Evolutionary conservation across 1,284 basidiomycete genomes (phyloP), one percentile per base, ranked within the genome.

Genomic region (Coniferiporia sulphurascens): DNA sequence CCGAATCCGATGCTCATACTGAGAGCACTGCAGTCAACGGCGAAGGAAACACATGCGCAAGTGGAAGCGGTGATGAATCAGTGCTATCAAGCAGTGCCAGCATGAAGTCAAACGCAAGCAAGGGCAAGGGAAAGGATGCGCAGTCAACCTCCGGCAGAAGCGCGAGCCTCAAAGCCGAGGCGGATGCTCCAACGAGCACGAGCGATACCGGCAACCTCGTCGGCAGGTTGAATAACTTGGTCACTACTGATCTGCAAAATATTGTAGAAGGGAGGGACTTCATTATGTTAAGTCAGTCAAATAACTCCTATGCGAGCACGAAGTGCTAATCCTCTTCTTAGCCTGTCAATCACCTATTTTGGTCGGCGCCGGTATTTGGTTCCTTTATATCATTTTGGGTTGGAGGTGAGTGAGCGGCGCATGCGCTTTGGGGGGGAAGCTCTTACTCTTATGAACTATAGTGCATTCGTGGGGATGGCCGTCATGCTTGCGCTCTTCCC

Each of bases 151-250:
- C 41, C 13, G 41, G 44, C 15, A 44, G 41, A 21, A 51, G 15
- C 27, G 10, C 56, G 12, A 41, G 34, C 15, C 17, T 12, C 4
- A 32, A 48, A 22, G 22, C 15, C 13, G 52, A 34, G 9, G 21
- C 38, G 13, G 1, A 32, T 34, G n/a, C 35, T 4, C 21, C 48
- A 32, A 43, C 52, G 48, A 43, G 41, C 54, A 46, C 52, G 46
- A 35, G 62, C 59, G 48, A 63, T 45, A 59, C 57, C n/a, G 67
- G 67, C 7, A 80, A 80, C 59, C 64, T 83, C 19, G 75, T 77
- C 13, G 83, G 84, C 1, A 82, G 80, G 64, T 82, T 87, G 64
- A 86, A 86, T 64, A 86, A 85, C 52, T 68, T 80, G 32, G 70
- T 79, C 34, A 80, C 79, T 1, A 77, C 76, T 4, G 80, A 83